Conservation (phyloP, 2,329 filamentous ascomycete genomes). For the Arthrobotrys pseudoclavata region DNA sequence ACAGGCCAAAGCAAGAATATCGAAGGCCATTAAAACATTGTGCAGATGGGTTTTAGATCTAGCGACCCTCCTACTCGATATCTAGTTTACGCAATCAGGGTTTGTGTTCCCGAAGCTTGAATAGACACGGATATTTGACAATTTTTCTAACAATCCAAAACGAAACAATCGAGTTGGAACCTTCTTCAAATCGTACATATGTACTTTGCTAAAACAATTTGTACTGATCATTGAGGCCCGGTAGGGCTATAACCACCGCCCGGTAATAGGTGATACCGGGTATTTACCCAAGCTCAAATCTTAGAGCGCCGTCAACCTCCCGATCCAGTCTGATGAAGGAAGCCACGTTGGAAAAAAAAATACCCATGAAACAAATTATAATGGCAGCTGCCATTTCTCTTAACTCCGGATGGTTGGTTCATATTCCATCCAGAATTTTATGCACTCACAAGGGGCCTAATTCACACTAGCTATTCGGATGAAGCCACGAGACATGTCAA, state of each 20-base stretch:
- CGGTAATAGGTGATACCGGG: slow-evolving; percentile 2
- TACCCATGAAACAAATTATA: slow-evolving; percentile 16
- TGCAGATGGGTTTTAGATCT: slow-evolving; percentile 42
- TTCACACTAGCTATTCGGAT: slow-evolving; percentile 41
- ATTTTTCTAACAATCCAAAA: neutral
- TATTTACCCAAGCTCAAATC: slow-evolving; percentile 9
- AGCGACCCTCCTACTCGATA: slow-evolving; percentile 24
- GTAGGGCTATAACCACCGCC: slow-evolving; percentile 6
- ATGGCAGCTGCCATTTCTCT: slow-evolving; percentile 33
- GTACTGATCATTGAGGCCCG: neutral
- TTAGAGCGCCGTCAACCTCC: slow-evolving; percentile 16
- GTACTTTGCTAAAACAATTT: too few relatives aligned
- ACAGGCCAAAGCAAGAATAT: slow-evolving; percentile 15
- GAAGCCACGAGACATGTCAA: slow-evolving; percentile 34
- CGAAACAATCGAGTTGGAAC: slow-evolving; percentile 3
- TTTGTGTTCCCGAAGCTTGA: slow-evolving; percentile 24
- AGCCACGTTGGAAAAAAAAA: slow-evolving; percentile 24
- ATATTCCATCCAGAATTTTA: slow-evolving; percentile 37
- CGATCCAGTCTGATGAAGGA: slow-evolving; percentile 20
- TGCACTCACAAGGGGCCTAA: slow-evolving; percentile 56
- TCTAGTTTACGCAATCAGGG: neutral
- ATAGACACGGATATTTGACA: slow-evolving; percentile 6
- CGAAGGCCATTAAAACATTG: slow-evolving; percentile 1
- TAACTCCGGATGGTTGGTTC: slow-evolving; percentile 48
- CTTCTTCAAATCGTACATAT: neutral